A percentile compares a stretch with the other conserved stretches of the same genome.
Conservation (phyloP, 116 monocot genomes). For the Iris pallida region DNA sequence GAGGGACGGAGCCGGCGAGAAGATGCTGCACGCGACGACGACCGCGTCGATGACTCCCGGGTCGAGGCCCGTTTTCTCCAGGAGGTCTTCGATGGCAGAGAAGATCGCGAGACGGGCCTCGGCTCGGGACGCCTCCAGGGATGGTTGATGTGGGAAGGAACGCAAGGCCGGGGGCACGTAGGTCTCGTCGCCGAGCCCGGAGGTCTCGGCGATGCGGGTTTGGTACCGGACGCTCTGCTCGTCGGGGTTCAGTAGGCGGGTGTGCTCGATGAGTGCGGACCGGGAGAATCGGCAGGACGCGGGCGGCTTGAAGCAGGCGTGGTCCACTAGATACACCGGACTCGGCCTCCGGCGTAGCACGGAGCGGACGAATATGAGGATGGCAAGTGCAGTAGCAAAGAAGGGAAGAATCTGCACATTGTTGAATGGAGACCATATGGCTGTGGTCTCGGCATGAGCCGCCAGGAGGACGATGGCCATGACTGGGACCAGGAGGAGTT, state of each 20-base stretch:
- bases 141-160: slow-evolving; percentile 38
- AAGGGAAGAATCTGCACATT: too few relatives aligned
- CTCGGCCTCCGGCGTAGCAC: slow-evolving; percentile 46
- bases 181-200: slow-evolving; percentile 64
- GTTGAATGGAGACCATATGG: too few relatives aligned
- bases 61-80: slow-evolving; percentile 32
- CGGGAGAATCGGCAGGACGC: slow-evolving; percentile 43
- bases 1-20: slow-evolving; percentile 38
- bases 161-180: slow-evolving; percentile 49
- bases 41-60: slow-evolving; percentile 57
- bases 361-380: slow-evolving; percentile 18
- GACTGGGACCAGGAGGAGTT: too few relatives aligned
- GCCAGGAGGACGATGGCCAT: too few relatives aligned
- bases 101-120: slow-evolving; percentile 54
- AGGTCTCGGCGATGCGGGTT: slow-evolving; percentile 46
- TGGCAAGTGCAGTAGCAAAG: neutral
- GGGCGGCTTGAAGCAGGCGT: slow-evolving; percentile 56
- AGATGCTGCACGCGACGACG: slow-evolving; percentile 40
- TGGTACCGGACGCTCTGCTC: slow-evolving; percentile 47
- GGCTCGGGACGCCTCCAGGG: slow-evolving; percentile 35
- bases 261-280: slow-evolving; percentile 64
- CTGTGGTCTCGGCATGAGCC: too few relatives aligned
- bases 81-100: slow-evolving; percentile 46
- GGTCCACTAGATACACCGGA: slow-evolving; percentile 52
- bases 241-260: too few relatives aligned